Base-by-base conservation (phyloP, 306 rosid genomes). In the Ammopiptanthus mongolicus region DNA sequence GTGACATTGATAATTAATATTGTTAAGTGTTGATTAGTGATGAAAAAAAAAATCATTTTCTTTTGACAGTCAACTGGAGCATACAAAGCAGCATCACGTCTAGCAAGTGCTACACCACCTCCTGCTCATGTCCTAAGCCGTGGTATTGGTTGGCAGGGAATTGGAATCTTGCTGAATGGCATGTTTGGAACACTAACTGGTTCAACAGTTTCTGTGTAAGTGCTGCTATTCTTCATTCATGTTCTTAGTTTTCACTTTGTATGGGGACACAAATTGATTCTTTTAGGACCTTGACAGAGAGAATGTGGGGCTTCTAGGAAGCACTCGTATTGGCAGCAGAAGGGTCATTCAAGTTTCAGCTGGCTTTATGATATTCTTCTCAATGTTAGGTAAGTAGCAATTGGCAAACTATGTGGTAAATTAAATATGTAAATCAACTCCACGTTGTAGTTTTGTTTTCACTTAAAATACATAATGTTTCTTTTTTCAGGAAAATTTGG, bases 141-240 rank as follows among this genome's bases (percentile, higher is more conserved):
- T 14, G 98, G 99, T 17, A 90, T 96, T 6, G 98, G 99, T 36
- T 96, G 99, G 99, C 97, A 95, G 78, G 99, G 98, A 50, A 85
- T 95, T 23, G 99, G 99, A 70, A 87, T 92, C 74, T 89, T 95
- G 79, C 86, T 95, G 29, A 87, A 78, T 81, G 98, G 99, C 65
- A 93, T 92, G 50, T 95, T 90, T 66, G 99, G 99, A 68, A 95
- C 97, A 56, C 76, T 92, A 39, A 81, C 91, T 12, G 97, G 99
- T 31, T 92, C 91, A 25, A 74, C 99, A 0, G 99, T 92, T 48
- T 95, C 99, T 28, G 84, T 92, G 99, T 95, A 79, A 76, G 91
- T 62, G 70, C 22, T 62, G 70, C 22, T 41, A 44, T 21, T 66
- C 42, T 53, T 58, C 68, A 33, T 75, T 13, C 50, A 13, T 41